Conservation (phyloP, 257 asterid species). For the Pogostemon cablin region DNA sequence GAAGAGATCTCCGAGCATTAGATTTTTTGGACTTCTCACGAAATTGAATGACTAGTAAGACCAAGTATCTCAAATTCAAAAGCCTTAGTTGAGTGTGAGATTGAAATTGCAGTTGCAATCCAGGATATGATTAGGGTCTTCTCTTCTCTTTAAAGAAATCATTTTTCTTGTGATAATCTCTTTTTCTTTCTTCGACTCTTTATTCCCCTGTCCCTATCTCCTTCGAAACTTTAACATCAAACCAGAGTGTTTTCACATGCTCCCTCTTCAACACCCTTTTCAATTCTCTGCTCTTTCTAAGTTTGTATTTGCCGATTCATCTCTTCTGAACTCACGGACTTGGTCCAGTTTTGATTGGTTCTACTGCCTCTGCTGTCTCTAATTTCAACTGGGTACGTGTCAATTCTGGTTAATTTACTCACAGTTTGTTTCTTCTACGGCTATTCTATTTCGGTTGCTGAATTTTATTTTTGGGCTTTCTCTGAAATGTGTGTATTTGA, state of each 20-base stretch:
- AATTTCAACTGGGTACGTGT: slow-evolving; percentile 52
- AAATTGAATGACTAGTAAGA: too few relatives aligned
- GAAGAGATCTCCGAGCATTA: too few relatives aligned
- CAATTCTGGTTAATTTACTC: slow-evolving; percentile 7
- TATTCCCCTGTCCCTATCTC: slow-evolving; percentile 27
- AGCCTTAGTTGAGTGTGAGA: too few relatives aligned
- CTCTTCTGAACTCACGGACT: slow-evolving; percentile 17
- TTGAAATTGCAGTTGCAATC: too few relatives aligned
- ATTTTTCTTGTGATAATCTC: slow-evolving; percentile 1
- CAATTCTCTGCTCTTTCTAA: slow-evolving; percentile 5
- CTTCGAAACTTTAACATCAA: slow-evolving; percentile 25
- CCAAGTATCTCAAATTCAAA: too few relatives aligned
- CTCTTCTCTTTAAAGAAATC: slow-evolving; percentile 8
- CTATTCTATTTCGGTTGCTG: slow-evolving; percentile 29
- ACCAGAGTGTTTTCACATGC: slow-evolving; percentile 21
- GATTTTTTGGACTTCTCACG: too few relatives aligned
- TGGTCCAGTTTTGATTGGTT: slow-evolving; percentile 25
- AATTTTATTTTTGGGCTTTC: slow-evolving; percentile 23
- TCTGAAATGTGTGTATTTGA: not conserved
- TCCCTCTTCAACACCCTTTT: slow-evolving; percentile 20
- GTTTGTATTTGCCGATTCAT: slow-evolving; percentile 9
- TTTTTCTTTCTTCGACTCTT: not conserved
- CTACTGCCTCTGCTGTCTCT: slow-evolving; percentile 35
- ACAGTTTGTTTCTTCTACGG: slow-evolving; percentile 11
- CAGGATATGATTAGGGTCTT: not conserved